phyloP scores from a whole-genome alignment of 176 grass and related monocot species.

The Elymus sibiricus region DNA sequence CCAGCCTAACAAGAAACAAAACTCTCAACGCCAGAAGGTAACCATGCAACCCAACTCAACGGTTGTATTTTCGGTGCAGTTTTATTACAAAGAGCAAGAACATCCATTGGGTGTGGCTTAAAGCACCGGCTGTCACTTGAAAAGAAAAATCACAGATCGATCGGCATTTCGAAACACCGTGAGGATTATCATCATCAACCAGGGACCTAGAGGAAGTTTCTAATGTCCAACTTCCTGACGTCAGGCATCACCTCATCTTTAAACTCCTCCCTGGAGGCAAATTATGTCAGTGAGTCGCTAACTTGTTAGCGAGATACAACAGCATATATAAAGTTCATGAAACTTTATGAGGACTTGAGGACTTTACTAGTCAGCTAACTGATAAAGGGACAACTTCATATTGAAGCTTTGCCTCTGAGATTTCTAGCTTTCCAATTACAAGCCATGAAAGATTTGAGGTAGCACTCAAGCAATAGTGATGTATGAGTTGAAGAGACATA shows the following conservation, averaged over 20 bases:
- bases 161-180: slow-evolving; percentile 9
- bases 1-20: not conserved
- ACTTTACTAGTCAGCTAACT: not conserved
- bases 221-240: slow-evolving; percentile 75
- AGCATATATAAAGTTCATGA: not conserved
- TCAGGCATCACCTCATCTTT: slow-evolving; percentile 90
- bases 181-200: not conserved
- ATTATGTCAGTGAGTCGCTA: not conserved
- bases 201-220: slow-evolving; percentile 62
- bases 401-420: not conserved
- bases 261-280: slow-evolving; percentile 81
- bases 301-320: not conserved
- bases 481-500: slow-evolving; percentile 8
- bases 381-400: not conserved
- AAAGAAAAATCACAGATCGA: slow-evolving; percentile 4
- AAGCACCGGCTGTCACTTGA: slow-evolving; percentile 16
- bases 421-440: not conserved
- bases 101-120: slow-evolving; percentile 37
- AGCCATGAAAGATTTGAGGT: not conserved
- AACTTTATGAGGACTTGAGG: not conserved
- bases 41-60: slow-evolving; percentile 20
- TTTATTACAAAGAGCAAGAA: slow-evolving; percentile 48
- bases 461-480: not conserved
- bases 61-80: slow-evolving; percentile 36
- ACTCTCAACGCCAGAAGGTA: not conserved